Evolutionary conservation across 495 filamentous ascomycete genomes (phyloP).

Genomic region (Trichoderma parareesei): DNA sequence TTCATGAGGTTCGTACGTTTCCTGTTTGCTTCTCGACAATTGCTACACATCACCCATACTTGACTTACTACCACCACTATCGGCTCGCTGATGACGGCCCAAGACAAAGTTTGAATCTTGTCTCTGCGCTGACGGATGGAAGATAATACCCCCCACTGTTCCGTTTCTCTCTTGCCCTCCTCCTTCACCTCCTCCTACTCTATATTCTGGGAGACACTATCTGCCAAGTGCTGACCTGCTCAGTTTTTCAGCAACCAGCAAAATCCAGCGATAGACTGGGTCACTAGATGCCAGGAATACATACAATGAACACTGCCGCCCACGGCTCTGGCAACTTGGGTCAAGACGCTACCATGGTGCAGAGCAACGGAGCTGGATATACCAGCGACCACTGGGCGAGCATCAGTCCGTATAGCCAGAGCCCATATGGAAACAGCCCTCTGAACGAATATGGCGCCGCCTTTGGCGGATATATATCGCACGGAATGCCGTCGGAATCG

Average conservation of each 20-base stretch:
- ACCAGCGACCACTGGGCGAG: conserved; percentile 37
- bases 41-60: not conserved
- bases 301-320: conserved; percentile 44
- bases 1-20: conserved; percentile 3
- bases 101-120: conserved; percentile 4
- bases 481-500: conserved; percentile 40
- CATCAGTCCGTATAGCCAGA: conserved; percentile 37
- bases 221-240: conserved; percentile 29
- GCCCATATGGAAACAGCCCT: conserved; percentile 34
- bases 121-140: conserved; percentile 2
- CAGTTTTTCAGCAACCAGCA: conserved; percentile 17
- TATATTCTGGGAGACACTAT: not conserved
- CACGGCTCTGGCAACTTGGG: conserved; percentile 39
- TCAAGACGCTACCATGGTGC: conserved; percentile 40
- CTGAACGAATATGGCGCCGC: conserved; percentile 37
- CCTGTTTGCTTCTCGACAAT: not conserved
- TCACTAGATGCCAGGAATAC: conserved; percentile 16
- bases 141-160: not conserved
- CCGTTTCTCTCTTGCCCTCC: conserved; percentile 6
- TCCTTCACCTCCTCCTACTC: conserved; percentile 17
- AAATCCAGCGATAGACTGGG: conserved; percentile 22
- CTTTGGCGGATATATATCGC: conserved; percentile 31
- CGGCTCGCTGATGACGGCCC: not conserved
- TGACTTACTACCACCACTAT: not conserved
- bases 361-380: conserved; percentile 33